Evolutionary conservation across 345 rosid genomes (phyloP), one percentile per base, ranked within the genome.

Genomic region (Eutrema heterophyllum): DNA sequence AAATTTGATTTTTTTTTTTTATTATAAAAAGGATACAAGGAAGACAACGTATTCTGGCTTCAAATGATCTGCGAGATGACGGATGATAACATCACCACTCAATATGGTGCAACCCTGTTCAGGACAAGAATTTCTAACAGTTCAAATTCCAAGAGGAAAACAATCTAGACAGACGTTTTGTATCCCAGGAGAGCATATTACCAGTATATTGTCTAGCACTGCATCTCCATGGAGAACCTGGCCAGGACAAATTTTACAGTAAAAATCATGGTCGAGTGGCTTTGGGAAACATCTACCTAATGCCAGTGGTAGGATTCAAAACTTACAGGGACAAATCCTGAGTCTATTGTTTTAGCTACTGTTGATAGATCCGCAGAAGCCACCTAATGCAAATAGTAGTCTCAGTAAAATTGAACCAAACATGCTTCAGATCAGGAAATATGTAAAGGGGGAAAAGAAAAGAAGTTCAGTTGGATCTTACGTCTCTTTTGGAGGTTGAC

Each of bases 171-270:
- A 49, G 5, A 41, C 5, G 43, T 71, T 72, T 72, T 30, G 30
- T 43, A 72, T 52, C 29, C 12, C 0, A 2, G 56, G 46, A 73
- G 40, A 73, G 67, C 24, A 33, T 58, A 59, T 74, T 74, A 89
- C 97, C 91, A 80, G 95, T 48, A 45, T 14, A n/a, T 88, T 76
- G 45, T 93, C 98, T 10, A 88, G 83, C 32, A 91, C 97, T 12
- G 97, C 97, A 83, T 94, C 98, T 78, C 98, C 98, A 77, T 94
- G 98, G 44, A 94, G 81, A 70, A 94, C 96, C 98, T 94, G 74
- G 10, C 64, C 81, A 67, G 72, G 35, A 60, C 11, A 75, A 15
- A 36, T 5, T 0, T 6, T 1, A 43, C 9, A 50, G 67, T 57
- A 12, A 44, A 68, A 27, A 24, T 16, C 16, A 60, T 0, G 4